Conservation (phyloP, 305 asterid species). For the Solanum chacoense region DNA sequence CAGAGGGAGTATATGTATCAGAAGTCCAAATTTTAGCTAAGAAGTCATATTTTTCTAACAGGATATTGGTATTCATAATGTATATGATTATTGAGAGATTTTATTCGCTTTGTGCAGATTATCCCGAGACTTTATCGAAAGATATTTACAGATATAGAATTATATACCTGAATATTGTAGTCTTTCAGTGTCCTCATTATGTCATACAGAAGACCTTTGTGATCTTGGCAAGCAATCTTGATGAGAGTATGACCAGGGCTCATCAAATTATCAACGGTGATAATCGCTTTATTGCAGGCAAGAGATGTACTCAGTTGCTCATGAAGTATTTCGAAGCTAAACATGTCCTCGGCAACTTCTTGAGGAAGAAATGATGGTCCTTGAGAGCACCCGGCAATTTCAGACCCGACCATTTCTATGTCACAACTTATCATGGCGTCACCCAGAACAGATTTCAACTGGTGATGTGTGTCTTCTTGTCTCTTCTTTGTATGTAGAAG, state of each 20-base stretch:
- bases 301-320: slow-evolving; percentile 21
- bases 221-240: slow-evolving; percentile 70
- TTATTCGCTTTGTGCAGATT: background rate
- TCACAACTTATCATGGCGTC: slow-evolving; percentile 50
- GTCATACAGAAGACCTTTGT: slow-evolving; percentile 78
- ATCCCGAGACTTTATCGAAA: background rate
- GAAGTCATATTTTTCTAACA: background rate
- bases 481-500: slow-evolving; percentile 56
- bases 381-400: slow-evolving; percentile 51
- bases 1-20: background rate
- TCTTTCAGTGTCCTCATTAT: slow-evolving; percentile 87
- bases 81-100: background rate
- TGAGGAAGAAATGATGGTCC: slow-evolving; percentile 60
- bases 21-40: background rate
- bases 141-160: background rate
- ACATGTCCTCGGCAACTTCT: slow-evolving; percentile 41
- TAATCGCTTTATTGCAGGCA: slow-evolving; percentile 39
- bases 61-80: background rate
- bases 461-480: slow-evolving; percentile 44
- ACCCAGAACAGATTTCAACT: slow-evolving; percentile 45
- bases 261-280: slow-evolving; percentile 55
- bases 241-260: slow-evolving; percentile 84
- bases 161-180: slow-evolving; percentile 53
- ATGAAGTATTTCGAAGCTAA: slow-evolving; percentile 29
- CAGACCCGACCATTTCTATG: slow-evolving; percentile 68